Evolutionary conservation across 768 basidiomycete species (phyloP), one percentile per base, ranked within the genome.

Genomic region (Lactarius quietus): DNA sequence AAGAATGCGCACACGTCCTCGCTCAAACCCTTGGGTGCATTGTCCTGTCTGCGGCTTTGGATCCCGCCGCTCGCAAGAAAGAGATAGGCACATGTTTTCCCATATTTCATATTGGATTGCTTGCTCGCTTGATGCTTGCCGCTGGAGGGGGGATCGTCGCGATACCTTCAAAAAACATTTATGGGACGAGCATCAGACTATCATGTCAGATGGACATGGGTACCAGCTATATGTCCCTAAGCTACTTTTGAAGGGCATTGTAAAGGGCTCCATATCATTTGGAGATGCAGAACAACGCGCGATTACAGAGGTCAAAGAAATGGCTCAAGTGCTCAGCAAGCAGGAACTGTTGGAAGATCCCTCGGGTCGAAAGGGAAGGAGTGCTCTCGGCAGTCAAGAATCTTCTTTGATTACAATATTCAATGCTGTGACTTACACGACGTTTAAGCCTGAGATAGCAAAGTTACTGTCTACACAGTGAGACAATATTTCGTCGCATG

Each of bases 61-160:
- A n/a, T 7, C 20, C 17, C 0, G 18, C 2, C 56, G 65, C 9
- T 5, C 1, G 8, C 65, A 58, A 18, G 65, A 66, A 1, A 41
- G 51, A 23, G 17, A 38, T 33, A 23, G 61, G 4, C 65, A 66
- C 4, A 1, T 58, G 2, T 3, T 9, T 0, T 14, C 23, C 3
- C 61, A 66, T 35, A 33, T 62, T 23, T 57, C 65, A 3, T 36
- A 33, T 3, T 66, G 26, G 48, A 35, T 66, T 18, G 31, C 26
- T n/a, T 66, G 61, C n/a, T 31, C 36, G 26, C 5, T 23, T 10
- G n/a, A 10, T 15, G 33, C 20, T 29, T 66, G 65, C 12, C n/a
- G 51, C 0, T 66, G 61, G 61, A 66, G 56, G 53, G 65, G 65
- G 2, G 33, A 45, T 12, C 61, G 61, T 17, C 17, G 10, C 26